Conservation (phyloP, 495 filamentous ascomycete genomes). For the Tetracladium marchalianum region DNA sequence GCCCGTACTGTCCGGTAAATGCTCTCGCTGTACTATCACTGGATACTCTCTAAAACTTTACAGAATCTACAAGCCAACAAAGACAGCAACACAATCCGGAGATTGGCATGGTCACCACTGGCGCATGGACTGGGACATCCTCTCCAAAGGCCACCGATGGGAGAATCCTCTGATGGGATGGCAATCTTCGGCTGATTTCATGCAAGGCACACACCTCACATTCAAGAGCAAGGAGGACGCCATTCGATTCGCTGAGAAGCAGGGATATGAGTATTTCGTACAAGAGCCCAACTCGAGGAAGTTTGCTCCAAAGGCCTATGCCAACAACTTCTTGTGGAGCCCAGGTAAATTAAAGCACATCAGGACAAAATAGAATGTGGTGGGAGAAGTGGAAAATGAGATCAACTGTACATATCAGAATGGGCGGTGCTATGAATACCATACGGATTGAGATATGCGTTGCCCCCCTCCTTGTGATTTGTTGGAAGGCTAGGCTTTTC, state of each 20-base stretch:
- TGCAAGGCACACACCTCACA: slow-evolving; percentile 84
- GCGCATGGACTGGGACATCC: slow-evolving; percentile 98
- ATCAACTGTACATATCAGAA: slow-evolving; percentile 18
- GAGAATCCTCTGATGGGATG: slow-evolving; percentile 98
- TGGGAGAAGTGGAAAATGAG: background rate
- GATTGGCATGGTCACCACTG: slow-evolving; percentile 72
- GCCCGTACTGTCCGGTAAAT: slow-evolving; percentile 82
- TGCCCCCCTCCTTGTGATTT: too few species aligned
- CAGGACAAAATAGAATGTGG: slow-evolving; percentile 62
- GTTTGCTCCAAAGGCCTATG: slow-evolving; percentile 86
- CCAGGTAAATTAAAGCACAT: slow-evolving; percentile 83
- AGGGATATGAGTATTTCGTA: slow-evolving; percentile 98
- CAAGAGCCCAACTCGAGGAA: slow-evolving; percentile 89
- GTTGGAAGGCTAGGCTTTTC: too few species aligned
- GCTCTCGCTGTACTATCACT: background rate
- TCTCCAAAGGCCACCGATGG: slow-evolving; percentile 82
- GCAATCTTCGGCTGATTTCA: slow-evolving; percentile 87
- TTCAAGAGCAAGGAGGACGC: slow-evolving; percentile 95
- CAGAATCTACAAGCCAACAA: slow-evolving; percentile 83
- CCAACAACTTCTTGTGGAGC: slow-evolving; percentile 86
- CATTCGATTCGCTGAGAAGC: slow-evolving; percentile 91
- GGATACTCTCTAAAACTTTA: slow-evolving; percentile 10
- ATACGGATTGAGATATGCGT: background rate
- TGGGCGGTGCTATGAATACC: background rate
- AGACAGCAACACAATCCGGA: slow-evolving; percentile 91